A percentile compares a stretch with the other conserved stretches of the same genome.
Evolutionary conservation across 352 stramenopile genomes (phyloP).

Genomic region (Globisporangium okanoganense): DNA sequence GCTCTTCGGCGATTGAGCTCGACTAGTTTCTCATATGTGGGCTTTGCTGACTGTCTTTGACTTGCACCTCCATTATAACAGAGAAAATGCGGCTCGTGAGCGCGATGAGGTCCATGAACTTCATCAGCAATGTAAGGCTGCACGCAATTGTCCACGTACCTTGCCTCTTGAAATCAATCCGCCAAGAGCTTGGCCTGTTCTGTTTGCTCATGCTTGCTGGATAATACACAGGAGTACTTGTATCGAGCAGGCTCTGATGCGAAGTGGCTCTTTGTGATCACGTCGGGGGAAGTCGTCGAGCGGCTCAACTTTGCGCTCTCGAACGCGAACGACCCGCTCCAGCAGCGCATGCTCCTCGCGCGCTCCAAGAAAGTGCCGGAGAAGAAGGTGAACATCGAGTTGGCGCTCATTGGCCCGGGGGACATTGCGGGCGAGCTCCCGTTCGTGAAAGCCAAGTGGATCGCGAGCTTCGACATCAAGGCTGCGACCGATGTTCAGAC

Average conservation of each 20-base stretch:
- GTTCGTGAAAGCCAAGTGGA: conserved; percentile 49
- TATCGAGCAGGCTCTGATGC: conserved; percentile 58
- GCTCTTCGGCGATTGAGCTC: too few relatives aligned
- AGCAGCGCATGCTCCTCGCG: conserved; percentile 21
- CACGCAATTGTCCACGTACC: neutral
- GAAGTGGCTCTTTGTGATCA: conserved; percentile 76
- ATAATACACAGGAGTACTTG: conserved; percentile 47
- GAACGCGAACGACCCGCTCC: conserved; percentile 18
- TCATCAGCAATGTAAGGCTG: conserved; percentile 50
- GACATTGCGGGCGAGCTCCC: conserved; percentile 61
- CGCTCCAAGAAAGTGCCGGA: conserved; percentile 35
- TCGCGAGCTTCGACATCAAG: conserved; percentile 61
- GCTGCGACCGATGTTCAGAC: conserved; percentile 60
- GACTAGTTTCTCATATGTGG: too few relatives aligned
- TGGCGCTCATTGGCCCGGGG: conserved; percentile 49
- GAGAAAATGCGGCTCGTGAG: conserved; percentile 77
- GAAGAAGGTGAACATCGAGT: conserved; percentile 69
- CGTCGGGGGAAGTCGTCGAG: conserved; percentile 62
- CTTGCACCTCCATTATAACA: conserved; percentile 6
- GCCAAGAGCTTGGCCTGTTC: too few relatives aligned
- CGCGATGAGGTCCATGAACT: conserved; percentile 58
- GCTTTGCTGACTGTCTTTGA: neutral
- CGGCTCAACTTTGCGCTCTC: conserved; percentile 46
- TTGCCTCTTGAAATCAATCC: too few relatives aligned
- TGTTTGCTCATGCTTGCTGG: too few relatives aligned